phyloP scores from a whole-genome alignment of 352 stramenopile genomes.

The Phytophthora citricola region DNA sequence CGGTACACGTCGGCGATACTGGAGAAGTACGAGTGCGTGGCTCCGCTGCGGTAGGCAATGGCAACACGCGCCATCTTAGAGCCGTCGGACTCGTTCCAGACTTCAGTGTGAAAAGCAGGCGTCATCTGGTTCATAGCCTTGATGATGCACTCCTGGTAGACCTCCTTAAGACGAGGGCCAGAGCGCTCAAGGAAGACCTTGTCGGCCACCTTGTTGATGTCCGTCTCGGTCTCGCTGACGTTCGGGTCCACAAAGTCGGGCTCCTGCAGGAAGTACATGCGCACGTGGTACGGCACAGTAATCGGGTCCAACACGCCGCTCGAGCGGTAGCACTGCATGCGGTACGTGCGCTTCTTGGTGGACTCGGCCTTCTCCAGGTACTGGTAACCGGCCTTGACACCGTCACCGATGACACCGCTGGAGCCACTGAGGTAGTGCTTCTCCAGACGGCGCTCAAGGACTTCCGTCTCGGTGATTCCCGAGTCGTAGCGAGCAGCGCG shows the following conservation, averaged over 20 bases:
- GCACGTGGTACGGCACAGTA: constrained; percentile 81
- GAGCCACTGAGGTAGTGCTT: constrained; percentile 82
- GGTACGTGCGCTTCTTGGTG: constrained; percentile 71
- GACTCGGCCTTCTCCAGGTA: constrained; percentile 66
- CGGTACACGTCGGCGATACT: constrained; percentile 88
- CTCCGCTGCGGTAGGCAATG: constrained; percentile 77
- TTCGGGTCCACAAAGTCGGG: constrained; percentile 70
- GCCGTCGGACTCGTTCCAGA: constrained; percentile 75
- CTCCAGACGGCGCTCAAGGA: constrained; percentile 78
- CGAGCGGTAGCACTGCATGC: constrained; percentile 88
- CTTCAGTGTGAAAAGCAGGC: constrained; percentile 80
- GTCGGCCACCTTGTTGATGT: constrained; percentile 81
- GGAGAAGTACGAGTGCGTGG: constrained; percentile 89
- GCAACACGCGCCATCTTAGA: constrained; percentile 83
- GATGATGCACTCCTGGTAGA: constrained; percentile 84
- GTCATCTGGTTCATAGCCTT: constrained; percentile 81
- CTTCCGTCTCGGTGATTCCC: constrained; percentile 71
- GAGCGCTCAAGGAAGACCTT: constrained; percentile 80
- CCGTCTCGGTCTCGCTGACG: constrained; percentile 64
- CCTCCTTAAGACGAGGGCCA: constrained; percentile 66
- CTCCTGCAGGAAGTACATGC: constrained; percentile 87
- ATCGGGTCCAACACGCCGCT: constrained; percentile 76
- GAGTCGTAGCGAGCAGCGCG: constrained; percentile 57
- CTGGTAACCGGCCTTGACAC: constrained; percentile 83
- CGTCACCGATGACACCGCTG: constrained; percentile 75